These are phyloP conservation scores for Rosa chinensis DNA, from an alignment of 306 rosid genomes.

Conservation along the genomic window DNA sequence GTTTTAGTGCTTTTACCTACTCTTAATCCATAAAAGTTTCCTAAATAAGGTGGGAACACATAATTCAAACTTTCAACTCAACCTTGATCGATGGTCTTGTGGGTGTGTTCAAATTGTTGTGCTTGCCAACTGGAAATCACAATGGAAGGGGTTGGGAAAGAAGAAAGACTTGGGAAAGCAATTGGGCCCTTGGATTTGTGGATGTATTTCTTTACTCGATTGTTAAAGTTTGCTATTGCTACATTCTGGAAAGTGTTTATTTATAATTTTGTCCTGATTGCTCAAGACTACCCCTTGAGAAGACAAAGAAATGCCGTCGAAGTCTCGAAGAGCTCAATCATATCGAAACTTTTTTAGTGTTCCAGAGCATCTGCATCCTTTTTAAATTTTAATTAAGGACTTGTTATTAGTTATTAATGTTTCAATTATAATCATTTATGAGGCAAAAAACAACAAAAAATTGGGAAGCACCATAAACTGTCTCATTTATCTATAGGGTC, in stretches of 20 bases:
- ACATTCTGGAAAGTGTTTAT: background rate
- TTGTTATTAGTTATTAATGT: no score
- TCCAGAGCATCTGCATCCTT: no score
- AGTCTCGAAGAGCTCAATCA: no score
- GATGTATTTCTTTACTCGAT: background rate
- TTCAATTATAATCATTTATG: no score
- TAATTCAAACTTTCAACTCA: background rate
- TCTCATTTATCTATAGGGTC: no score
- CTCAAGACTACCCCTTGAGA: no score
- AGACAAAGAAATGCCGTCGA: no score
- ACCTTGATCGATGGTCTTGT: background rate
- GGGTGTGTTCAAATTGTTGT: background rate
- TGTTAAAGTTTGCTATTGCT: background rate
- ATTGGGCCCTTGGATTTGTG: background rate
- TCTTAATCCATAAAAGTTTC: background rate
- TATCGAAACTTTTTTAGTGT: no score
- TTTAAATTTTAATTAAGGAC: no score
- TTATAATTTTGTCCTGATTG: background rate
- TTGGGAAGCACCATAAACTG: no score
- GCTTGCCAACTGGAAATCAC: background rate
- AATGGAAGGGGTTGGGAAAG: background rate
- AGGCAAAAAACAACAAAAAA: no score
- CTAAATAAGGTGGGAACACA: no score
- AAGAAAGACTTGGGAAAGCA: background rate
- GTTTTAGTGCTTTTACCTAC: background rate